These are phyloP conservation scores for Cercospora beticola DNA, from an alignment of 2,329 filamentous ascomycete species.

Conservation along the genomic window DNA sequence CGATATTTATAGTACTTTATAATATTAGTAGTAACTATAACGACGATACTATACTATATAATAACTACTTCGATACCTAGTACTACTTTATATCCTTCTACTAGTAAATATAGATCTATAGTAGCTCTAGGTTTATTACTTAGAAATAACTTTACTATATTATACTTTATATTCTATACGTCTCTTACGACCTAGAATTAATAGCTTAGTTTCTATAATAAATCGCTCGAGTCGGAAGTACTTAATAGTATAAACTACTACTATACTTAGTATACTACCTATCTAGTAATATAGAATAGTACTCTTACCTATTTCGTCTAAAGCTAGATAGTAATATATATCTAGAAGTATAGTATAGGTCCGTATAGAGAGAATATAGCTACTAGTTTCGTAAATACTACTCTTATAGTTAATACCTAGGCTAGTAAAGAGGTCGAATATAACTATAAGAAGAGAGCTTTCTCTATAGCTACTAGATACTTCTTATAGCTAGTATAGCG, in stretches of 20 bases:
- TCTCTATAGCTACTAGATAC: neutral
- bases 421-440: neutral
- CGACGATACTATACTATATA: no score
- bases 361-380: neutral
- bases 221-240: neutral
- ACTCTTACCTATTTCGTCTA: neutral
- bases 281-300: neutral
- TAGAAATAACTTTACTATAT: no score
- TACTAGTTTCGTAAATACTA: neutral
- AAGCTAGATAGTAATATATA: neutral
- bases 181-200: no score
- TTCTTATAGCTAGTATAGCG: neutral
- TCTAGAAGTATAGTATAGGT: neutral
- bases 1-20: no score
- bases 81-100: no score
- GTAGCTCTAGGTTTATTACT: no score
- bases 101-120: no score
- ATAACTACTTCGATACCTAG: no score
- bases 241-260: no score
- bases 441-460: neutral
- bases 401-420: neutral
- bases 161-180: no score
- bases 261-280: neutral
- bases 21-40: no score
- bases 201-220: neutral